Evolutionary conservation across 331 rosid genomes (phyloP).

Genomic region (Quercus lobata): DNA sequence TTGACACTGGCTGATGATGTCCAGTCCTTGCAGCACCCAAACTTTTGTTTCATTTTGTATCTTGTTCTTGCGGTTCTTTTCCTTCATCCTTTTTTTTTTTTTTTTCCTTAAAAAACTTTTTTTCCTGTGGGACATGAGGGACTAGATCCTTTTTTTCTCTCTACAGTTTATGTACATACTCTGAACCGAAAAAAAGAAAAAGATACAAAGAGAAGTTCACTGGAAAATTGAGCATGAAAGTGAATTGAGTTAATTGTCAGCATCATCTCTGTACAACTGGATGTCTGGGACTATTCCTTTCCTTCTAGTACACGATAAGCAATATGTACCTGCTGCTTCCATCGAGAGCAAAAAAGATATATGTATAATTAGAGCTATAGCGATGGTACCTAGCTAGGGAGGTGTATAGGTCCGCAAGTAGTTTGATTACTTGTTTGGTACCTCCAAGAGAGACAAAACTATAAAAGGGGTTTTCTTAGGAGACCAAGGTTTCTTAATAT

Average conservation of each 20-base stretch:
- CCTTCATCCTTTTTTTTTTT: background rate
- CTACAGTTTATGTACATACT: constrained; percentile 45
- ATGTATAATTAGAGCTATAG: background rate
- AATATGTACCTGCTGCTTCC: background rate
- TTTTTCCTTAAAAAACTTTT: background rate
- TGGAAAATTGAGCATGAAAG: constrained; percentile 23
- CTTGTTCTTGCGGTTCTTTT: background rate
- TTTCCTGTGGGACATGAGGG: constrained; percentile 30
- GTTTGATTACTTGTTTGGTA: background rate
- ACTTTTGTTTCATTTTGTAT: background rate
- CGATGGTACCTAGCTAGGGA: background rate
- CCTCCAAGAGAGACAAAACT: background rate
- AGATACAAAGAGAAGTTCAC: constrained; percentile 22
- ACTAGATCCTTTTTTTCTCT: constrained; percentile 17
- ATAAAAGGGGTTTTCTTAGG: background rate
- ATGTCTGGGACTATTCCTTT: background rate
- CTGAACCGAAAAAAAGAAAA: background rate
- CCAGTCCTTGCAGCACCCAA: constrained; percentile 16
- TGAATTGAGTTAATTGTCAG: constrained; percentile 12
- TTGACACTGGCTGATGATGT: background rate
- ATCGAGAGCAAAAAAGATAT: background rate
- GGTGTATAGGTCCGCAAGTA: background rate
- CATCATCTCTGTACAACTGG: background rate
- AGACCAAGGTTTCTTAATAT: background rate
- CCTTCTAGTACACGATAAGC: background rate